A percentile compares a stretch with the other conserved stretches of the same genome.
Conservation (phyloP, 139 green algal genomes). For the Microglena sp. region DNA sequence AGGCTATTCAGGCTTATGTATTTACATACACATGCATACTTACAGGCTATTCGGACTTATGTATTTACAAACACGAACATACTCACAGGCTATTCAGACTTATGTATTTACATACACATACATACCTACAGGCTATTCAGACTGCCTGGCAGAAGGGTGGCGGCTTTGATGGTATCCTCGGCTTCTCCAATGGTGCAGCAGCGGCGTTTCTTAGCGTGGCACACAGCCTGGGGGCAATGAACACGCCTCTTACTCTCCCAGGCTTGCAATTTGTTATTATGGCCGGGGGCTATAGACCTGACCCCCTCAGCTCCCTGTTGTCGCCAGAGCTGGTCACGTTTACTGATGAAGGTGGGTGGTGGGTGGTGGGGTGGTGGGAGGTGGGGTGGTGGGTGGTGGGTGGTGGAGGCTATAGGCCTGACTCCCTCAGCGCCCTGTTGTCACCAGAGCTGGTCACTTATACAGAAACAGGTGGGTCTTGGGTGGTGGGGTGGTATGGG, state of each 20-base stretch:
- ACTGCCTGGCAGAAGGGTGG: background rate
- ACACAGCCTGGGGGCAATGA: background rate
- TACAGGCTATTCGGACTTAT: background rate
- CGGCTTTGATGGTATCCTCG: slow-evolving; percentile 33
- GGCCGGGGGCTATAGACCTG: slow-evolving; percentile 31
- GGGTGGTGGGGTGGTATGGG: no score
- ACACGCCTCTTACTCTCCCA: slow-evolving; percentile 4
- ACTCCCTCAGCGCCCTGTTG: no score
- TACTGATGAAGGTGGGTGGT: no score
- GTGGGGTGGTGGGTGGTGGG: no score
- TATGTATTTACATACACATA: background rate
- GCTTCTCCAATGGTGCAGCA: slow-evolving; percentile 44
- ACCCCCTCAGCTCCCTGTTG: slow-evolving; percentile 26
- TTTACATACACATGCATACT: background rate
- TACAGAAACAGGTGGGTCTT: no score
- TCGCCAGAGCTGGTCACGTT: no score
- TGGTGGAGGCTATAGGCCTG: no score
- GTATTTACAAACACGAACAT: background rate
- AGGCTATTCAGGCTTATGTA: background rate
- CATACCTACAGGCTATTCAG: background rate
- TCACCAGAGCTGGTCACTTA: no score
- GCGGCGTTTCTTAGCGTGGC: slow-evolving; percentile 35
- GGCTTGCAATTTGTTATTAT: slow-evolving; percentile 25
- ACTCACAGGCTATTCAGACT: background rate
- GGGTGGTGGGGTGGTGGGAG: no score